Evolutionary conservation across 2,329 filamentous ascomycete genomes (phyloP).

Genomic region (Lachnellula hyalina): DNA sequence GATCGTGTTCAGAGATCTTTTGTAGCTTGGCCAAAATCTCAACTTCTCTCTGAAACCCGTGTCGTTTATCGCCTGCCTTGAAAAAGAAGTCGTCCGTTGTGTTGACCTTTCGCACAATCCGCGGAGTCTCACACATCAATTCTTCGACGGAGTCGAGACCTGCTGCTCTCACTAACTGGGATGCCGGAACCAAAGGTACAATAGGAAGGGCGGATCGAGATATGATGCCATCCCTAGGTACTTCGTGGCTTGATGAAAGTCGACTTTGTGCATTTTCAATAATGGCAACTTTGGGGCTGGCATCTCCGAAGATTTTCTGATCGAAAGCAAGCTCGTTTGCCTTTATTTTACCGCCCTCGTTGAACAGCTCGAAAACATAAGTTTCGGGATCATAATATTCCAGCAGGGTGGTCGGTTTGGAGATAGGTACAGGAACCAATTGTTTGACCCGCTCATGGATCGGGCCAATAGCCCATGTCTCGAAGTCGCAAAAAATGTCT

Average conservation of each 20-base stretch:
- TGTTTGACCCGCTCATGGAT: conserved; percentile 4
- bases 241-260: conserved; percentile 1
- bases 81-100: conserved; percentile 8
- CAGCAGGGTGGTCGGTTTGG: conserved; percentile 5
- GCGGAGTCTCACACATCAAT: conserved; percentile 8
- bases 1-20: conserved; percentile 9
- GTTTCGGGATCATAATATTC: conserved; percentile 9
- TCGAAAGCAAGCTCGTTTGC: conserved; percentile 10
- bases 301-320: conserved; percentile 7
- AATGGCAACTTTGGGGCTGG: conserved; percentile 7
- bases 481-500: conserved; percentile 1
- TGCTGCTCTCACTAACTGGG: conserved; percentile 7
- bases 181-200: conserved; percentile 5
- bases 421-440: not conserved
- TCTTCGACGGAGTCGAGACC: conserved; percentile 8
- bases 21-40: conserved; percentile 10
- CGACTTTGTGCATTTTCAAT: conserved; percentile 7
- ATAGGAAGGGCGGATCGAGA: conserved; percentile 7
- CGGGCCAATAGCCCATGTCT: conserved; percentile 3
- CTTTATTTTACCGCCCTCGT: conserved; percentile 8
- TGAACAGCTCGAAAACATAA: conserved; percentile 11
- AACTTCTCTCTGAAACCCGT: conserved; percentile 8
- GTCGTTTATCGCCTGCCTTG: conserved; percentile 6
- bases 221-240: conserved; percentile 6
- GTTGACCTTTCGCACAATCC: conserved; percentile 8